A percentile compares a stretch with the other conserved stretches of the same genome.
phyloP scores from a whole-genome alignment of 2,329 filamentous ascomycete species.

The Colletotrichum camelliae region DNA sequence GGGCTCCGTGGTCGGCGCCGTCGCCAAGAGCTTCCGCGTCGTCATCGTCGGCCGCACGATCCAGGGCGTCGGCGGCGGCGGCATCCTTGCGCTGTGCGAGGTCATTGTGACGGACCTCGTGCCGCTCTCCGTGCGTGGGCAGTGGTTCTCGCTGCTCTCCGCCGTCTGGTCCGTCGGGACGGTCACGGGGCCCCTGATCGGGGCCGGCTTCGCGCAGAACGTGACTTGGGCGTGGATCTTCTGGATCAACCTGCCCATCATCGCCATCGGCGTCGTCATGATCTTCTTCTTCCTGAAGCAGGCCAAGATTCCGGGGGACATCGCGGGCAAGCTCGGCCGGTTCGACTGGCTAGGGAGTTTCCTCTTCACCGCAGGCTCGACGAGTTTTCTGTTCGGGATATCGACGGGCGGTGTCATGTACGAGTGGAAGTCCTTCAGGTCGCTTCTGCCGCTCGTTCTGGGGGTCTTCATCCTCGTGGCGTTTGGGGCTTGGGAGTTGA shows the following conservation, averaged over 20 bases:
- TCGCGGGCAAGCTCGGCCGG: conserved; percentile 34
- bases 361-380: conserved; percentile 64
- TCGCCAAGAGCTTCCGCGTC: conserved; percentile 31
- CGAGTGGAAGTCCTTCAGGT: conserved; percentile 65
- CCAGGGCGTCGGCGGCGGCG: conserved; percentile 57
- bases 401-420: conserved; percentile 73
- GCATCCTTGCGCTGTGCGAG: conserved; percentile 51
- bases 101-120: conserved; percentile 53
- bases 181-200: conserved; percentile 55
- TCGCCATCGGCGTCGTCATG: conserved; percentile 51
- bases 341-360: conserved; percentile 69
- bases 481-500: conserved; percentile 61
- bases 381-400: conserved; percentile 65
- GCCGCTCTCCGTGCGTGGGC: conserved; percentile 44
- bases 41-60: conserved; percentile 55
- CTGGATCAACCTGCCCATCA: conserved; percentile 67
- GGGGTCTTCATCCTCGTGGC: conserved; percentile 55
- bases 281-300: conserved; percentile 52
- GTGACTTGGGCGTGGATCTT: conserved; percentile 68
- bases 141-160: conserved; percentile 41
- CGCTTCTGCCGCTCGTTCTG: conserved; percentile 65
- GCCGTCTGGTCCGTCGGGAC: conserved; percentile 62
- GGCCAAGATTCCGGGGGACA: conserved; percentile 21
- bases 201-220: conserved; percentile 58
- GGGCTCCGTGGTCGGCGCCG: conserved; percentile 45